Conservation (phyloP, 208 protist species). For the Perkinsela sp. region DNA sequence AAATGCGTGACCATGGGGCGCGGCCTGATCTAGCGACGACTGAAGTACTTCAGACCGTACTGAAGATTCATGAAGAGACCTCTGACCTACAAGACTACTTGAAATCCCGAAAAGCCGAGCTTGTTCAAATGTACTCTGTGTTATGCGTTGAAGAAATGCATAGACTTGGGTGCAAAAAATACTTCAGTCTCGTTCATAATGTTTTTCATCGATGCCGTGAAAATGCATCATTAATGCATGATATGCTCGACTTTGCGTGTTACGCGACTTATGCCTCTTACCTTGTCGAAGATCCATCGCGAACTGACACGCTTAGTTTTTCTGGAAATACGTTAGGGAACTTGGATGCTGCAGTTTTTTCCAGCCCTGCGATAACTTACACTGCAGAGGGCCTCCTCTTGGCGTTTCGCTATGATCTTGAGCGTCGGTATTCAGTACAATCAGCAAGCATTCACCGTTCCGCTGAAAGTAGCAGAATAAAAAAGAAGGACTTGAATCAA, state of each 20-base stretch:
- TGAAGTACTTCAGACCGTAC: constrained; percentile 51
- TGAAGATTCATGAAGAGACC: background rate
- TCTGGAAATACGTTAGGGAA: background rate
- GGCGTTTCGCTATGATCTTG: background rate
- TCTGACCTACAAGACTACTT: background rate
- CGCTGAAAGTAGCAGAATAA: background rate
- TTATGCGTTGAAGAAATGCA: background rate
- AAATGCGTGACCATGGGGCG: constrained; percentile 26
- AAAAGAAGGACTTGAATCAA: background rate
- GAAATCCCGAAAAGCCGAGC: background rate
- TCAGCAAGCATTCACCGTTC: background rate
- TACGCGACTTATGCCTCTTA: background rate
- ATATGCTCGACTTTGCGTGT: background rate
- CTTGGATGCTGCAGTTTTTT: background rate
- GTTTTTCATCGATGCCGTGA: background rate
- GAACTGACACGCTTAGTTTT: background rate
- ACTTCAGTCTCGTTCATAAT: background rate
- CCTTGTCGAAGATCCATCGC: background rate
- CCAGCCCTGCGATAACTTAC: background rate
- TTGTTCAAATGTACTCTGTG: background rate
- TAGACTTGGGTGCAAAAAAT: background rate
- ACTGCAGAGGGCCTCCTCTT: background rate
- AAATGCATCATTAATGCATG: background rate
- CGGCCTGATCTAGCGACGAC: constrained; percentile 30
- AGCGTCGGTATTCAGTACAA: background rate